Evolutionary conservation across 805 yeast species (phyloP), one percentile per base, ranked within the genome.

Genomic region (Yarrowia yakushimensis): DNA sequence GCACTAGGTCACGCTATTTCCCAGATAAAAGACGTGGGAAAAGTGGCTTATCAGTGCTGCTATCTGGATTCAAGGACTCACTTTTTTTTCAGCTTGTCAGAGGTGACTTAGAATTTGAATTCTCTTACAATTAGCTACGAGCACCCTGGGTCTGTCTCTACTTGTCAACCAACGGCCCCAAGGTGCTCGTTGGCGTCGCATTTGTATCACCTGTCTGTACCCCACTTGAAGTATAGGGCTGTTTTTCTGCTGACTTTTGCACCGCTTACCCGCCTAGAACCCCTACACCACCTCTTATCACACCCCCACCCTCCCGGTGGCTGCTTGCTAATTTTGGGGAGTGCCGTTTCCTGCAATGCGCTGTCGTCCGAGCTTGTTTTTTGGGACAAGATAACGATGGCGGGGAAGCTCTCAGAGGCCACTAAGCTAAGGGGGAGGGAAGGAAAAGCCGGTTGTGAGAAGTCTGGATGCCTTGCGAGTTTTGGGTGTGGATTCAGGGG

Each of bases 331-430:
- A 48, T 52, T 36, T 52, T 23, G 59, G 43, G 33, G 43, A 52
- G 59, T 52, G 59, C 59, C 59, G 59, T 52, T 52, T 52, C 59
- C 59, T 52, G 59, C 59, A 52, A 52, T 34, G 59, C 59, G 43
- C 59, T 23, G 59, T 36, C 42, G 33, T 17, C 39, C 59, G 59
- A 52, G 59, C 25, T 52, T 52, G 27, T 34, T 23, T 52, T 34
- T 36, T 52, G 59, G n/a, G 59, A 11, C 43, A 52, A 52, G 59
- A 52, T 52, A 52, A 52, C 59, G 59, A 52, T 52, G 59, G 59
- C 43, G 59, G 59, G 59, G 59, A 36, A 52, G 28, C 34, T 31
- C 34, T 17, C 34, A 31, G 34, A 31, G 34, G 34, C 34, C 34
- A 31, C 34, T 31, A 31, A 31, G 9, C 8, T 5, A 31, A 15